These are phyloP conservation scores for Zygotorulaspora florentina DNA, from an alignment of 805 yeast species.

Conservation along the genomic window DNA sequence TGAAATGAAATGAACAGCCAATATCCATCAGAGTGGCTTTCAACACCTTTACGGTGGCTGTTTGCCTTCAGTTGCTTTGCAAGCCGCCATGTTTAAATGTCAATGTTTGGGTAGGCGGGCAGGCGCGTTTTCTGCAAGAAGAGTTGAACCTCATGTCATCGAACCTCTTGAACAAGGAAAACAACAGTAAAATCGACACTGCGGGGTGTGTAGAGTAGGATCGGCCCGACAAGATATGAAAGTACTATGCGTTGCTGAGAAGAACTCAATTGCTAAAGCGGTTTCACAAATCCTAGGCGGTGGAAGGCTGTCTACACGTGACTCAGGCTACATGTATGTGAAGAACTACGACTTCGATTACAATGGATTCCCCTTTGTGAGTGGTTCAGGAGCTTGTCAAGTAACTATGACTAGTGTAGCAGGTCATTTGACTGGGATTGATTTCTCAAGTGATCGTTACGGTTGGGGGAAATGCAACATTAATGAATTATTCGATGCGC, in stretches of 20 bases:
- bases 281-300: conserved; percentile 69
- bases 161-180: not conserved
- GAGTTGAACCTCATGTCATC: too few species aligned
- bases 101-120: too few species aligned
- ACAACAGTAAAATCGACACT: not conserved
- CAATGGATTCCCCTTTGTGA: conserved; percentile 48
- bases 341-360: conserved; percentile 76
- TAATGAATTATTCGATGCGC: conserved; percentile 66
- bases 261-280: conserved; percentile 88
- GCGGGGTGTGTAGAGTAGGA: not conserved
- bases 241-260: conserved; percentile 93
- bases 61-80: too few species aligned
- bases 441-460: conserved; percentile 47
- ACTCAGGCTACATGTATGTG: conserved; percentile 55
- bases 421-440: conserved; percentile 74
- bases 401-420: conserved; percentile 89
- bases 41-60: too few species aligned
- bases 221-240: conserved; percentile 43
- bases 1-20: too few species aligned
- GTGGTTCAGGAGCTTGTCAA: conserved; percentile 53
- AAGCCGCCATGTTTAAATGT: too few species aligned
- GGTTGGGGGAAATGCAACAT: conserved; percentile 67
- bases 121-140: too few species aligned
- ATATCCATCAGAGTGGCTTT: too few species aligned
- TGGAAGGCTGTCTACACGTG: conserved; percentile 48